Base-by-base conservation (phyloP, 1,284 basidiomycete genomes). In the Sanghuangporus baumii region DNA sequence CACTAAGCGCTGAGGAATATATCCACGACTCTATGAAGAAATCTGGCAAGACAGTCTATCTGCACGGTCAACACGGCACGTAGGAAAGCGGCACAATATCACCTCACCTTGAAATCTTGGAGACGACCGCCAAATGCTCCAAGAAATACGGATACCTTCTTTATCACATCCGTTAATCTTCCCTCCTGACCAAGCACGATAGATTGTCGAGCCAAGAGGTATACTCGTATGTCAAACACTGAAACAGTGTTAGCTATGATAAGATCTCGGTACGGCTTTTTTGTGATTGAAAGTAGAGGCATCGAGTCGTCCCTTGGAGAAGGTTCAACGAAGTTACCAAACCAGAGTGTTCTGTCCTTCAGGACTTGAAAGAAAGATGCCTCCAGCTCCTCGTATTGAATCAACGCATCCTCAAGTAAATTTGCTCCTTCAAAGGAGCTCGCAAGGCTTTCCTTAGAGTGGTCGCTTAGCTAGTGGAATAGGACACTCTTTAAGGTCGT, bases 11-110 rank as follows among this genome's bases (percentile, higher is more conserved):
- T 0, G 94, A 94, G 9, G 92, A 94, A 74, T 94, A 98, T 23
- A 86, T 91, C 96, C 97, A 99, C 0, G 91, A 90, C 73, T 98
- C 93, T 46, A 98, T 80, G 70, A 97, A 97, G 70, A 87, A 84
- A 20, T 78, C 76, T 0, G 92, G 87, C n/a, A 98, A 79, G 4
- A 81, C 81, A 41, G 75, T 75, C 89, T 95, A 36, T 50, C 20
- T n/a, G 50, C 51, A 31, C 55, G 59, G 38, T 31, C 47, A 50
- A 54, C 55, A 36, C 38, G 31, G 37, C 26, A 48, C 47, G 55
- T 57, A 36, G 40, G 26, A 59, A 51, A 20, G 11, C 50, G 14
- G 26, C 18, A 55, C 36, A 59, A 18, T 26, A 31, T 52, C 12
- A 66, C 85, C 66, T 67, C 7, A 94, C 94, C 80, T 91, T 83